Base-by-base conservation (phyloP, 768 basidiomycete genomes). In the Amanita thiersii region DNA sequence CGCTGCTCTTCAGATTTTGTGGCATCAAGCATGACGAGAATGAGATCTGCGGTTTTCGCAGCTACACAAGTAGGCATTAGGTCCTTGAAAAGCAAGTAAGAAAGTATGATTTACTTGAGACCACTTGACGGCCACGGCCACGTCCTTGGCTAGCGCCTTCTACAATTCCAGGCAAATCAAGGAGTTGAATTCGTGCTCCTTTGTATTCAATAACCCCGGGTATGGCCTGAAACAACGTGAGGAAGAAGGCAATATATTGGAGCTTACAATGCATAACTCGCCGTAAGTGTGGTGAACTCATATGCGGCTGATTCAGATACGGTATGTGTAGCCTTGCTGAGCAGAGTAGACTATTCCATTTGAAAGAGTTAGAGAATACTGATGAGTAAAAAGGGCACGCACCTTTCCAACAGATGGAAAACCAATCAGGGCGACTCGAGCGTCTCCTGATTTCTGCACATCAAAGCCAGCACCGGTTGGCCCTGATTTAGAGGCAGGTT, bases 191-290 rank as follows among this genome's bases (percentile, higher is more conserved):
- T 31, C 89, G 75, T 28, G 73, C 73, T 20, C 96, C 96, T 59
- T 94, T 81, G 58, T 98, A 87, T 54, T 98, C 93, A 12, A 98
- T 78, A 2, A 98, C 96, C 37, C 96, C 96, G 25, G 96, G 94
- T 47, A 99, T 98, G 7, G 96, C 94, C 80, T 88, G 29, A 9
- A 49, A 31, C 24, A 20, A 17, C 11, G 14, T 24, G 26, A 28
- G 19, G 20, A 29, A 24, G 18, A 5, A 35, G 14, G 12, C 12
- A 17, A 35, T 12, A 39, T n/a, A 30, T 33, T 26, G 25, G 28
- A 26, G 14, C 10, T 33, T 28, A 33, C 37, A 19, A 5, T 21
- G 14, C n/a, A n/a, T 20, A 31, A 56, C 72, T 50, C 52, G 84
- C 86, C 7, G 86, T 88, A 23, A 94, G 73, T 3, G 89, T 94